These are phyloP conservation scores for Nepenthes alata DNA, from an alignment of 179 eudicot species.

Conservation along the genomic window DNA sequence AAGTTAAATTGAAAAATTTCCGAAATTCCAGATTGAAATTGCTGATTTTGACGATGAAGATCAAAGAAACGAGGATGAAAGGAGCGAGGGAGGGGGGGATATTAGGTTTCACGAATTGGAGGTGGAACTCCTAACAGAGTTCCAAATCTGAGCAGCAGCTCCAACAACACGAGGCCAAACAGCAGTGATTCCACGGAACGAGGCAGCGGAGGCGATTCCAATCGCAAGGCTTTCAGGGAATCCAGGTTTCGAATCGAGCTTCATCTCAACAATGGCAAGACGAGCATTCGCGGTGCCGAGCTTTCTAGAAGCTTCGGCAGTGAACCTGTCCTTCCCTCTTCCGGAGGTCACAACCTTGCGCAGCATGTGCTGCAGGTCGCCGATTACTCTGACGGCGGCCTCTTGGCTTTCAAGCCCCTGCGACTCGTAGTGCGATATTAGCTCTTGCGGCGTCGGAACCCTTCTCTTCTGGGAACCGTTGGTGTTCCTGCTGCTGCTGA, in stretches of 20 bases:
- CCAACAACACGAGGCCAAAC: slow-evolving; percentile 32
- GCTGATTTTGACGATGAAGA: too few relatives aligned
- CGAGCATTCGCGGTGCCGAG: slow-evolving; percentile 43
- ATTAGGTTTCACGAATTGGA: not conserved
- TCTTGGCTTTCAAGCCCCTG: slow-evolving; percentile 42
- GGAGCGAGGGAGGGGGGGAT: too few relatives aligned
- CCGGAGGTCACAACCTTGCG: slow-evolving; percentile 19
- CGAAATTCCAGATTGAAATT: too few relatives aligned
- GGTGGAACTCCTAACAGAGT: slow-evolving; percentile 22
- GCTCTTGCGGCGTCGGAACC: slow-evolving; percentile 46
- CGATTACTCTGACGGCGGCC: slow-evolving; percentile 55
- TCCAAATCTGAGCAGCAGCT: slow-evolving; percentile 29
- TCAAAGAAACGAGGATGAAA: not conserved
- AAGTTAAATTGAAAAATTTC: too few relatives aligned
- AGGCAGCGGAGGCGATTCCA: slow-evolving; percentile 42
- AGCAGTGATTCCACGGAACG: slow-evolving; percentile 19
- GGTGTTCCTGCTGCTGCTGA: not conserved
- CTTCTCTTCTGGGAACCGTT: slow-evolving; percentile 10
- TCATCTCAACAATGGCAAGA: slow-evolving; percentile 38
- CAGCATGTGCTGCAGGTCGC: slow-evolving; percentile 51
- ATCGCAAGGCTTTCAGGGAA: slow-evolving; percentile 32
- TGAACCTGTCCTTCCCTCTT: slow-evolving; percentile 14
- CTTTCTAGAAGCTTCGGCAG: slow-evolving; percentile 28
- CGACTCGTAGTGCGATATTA: slow-evolving; percentile 48
- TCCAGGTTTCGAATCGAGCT: slow-evolving; percentile 61